phyloP scores from a whole-genome alignment of 2,329 filamentous ascomycete species.

The Hortaea werneckii region DNA sequence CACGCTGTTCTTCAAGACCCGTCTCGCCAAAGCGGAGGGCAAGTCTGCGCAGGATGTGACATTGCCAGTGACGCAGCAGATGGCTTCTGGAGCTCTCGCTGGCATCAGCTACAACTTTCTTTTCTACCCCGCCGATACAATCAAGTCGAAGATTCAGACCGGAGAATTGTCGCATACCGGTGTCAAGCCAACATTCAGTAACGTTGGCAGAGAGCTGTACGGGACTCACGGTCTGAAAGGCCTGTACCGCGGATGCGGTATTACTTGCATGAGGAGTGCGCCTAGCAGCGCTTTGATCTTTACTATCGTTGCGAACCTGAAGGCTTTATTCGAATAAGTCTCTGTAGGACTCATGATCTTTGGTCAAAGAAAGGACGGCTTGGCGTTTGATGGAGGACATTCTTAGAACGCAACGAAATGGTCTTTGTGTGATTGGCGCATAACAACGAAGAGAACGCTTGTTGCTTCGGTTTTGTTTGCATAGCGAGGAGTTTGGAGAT shows the following conservation, averaged over 20 bases:
- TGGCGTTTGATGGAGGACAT: background rate
- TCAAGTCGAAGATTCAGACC: slow-evolving; percentile 97
- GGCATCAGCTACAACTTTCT: slow-evolving; percentile 94
- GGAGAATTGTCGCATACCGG: slow-evolving; percentile 48
- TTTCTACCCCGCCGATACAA: slow-evolving; percentile 93
- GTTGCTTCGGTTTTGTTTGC: background rate
- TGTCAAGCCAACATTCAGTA: slow-evolving; percentile 55
- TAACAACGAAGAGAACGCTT: background rate
- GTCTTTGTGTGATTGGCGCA: background rate
- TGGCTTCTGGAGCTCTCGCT: slow-evolving; percentile 73
- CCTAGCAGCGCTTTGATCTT: slow-evolving; percentile 99
- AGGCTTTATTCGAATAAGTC: slow-evolving; percentile 45
- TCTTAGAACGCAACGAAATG: background rate
- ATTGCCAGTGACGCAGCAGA: slow-evolving; percentile 76
- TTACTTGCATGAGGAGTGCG: slow-evolving; percentile 77
- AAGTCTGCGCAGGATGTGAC: slow-evolving; percentile 3
- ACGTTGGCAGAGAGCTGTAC: slow-evolving; percentile 67
- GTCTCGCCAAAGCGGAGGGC: slow-evolving; percentile 29
- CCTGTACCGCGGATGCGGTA: slow-evolving; percentile 87
- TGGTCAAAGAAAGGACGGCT: background rate
- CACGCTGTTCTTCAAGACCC: slow-evolving; percentile 54
- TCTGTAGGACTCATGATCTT: background rate
- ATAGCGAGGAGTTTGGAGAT: background rate
- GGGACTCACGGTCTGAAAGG: slow-evolving; percentile 69
- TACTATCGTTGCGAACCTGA: slow-evolving; percentile 82